phyloP scores from a whole-genome alignment of 2,329 filamentous ascomycete species.

The Sporothrix pallida region DNA sequence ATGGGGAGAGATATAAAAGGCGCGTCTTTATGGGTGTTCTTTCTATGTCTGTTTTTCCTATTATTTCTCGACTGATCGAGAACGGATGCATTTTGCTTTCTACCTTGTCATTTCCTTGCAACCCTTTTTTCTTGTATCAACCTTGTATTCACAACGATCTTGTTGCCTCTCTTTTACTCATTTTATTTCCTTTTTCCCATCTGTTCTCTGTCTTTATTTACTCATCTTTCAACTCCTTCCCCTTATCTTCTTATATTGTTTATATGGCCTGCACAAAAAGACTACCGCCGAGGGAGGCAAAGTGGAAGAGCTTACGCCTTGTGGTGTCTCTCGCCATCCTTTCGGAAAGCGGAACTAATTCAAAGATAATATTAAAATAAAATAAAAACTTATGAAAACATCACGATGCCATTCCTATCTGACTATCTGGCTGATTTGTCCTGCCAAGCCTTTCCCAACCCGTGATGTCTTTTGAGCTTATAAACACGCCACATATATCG shows the following conservation, averaged over 20 bases:
- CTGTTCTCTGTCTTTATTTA: constrained; percentile 11
- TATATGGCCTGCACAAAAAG: constrained; percentile 27
- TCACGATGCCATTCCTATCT: neutral
- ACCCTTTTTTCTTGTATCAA: constrained; percentile 29
- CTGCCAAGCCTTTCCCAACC: no score
- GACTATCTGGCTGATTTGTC: no score
- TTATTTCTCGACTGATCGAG: constrained; percentile 11
- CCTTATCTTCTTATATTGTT: constrained; percentile 11
- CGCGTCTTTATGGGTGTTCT: constrained; percentile 1
- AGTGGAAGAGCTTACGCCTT: neutral
- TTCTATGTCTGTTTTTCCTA: constrained; percentile 12
- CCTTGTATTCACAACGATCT: constrained; percentile 22
- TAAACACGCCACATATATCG: neutral
- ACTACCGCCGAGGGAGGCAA: neutral
- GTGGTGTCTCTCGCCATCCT: neutral
- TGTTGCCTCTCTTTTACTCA: neutral
- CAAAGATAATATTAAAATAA: constrained; percentile 18
- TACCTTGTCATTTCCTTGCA: constrained; percentile 27
- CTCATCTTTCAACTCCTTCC: neutral
- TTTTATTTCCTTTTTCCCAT: constrained; percentile 15
- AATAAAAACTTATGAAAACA: neutral
- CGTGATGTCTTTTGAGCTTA: neutral
- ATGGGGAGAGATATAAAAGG: neutral
- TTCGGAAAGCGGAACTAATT: neutral
- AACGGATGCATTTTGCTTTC: constrained; percentile 11